Conservation (phyloP, 2,329 filamentous ascomycete genomes). For the Rhytidhysteron rufulum region DNA sequence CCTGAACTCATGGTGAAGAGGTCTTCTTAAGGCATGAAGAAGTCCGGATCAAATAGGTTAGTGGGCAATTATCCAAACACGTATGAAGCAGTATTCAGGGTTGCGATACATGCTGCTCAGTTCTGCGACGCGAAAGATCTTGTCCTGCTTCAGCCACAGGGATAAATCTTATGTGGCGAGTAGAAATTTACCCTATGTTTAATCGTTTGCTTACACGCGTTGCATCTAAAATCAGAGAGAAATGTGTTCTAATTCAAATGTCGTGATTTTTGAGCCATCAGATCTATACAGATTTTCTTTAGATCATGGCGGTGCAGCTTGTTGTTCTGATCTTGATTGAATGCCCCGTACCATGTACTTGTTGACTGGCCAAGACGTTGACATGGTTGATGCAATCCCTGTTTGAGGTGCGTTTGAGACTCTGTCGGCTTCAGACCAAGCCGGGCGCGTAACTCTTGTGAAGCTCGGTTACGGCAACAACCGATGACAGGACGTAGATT, state of each 20-base stretch:
- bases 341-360: too few relatives aligned
- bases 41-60: constrained; percentile 16
- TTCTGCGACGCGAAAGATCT: constrained; percentile 35
- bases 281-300: too few relatives aligned
- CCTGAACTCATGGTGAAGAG: constrained; percentile 30
- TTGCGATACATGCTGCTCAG: constrained; percentile 27
- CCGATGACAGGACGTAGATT: not conserved
- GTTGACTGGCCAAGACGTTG: constrained; percentile 14
- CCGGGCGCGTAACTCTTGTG: constrained; percentile 8
- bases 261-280: too few relatives aligned
- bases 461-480: not conserved
- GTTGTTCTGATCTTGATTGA: too few relatives aligned
- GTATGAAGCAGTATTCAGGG: constrained; percentile 22
- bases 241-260: too few relatives aligned
- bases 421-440: constrained; percentile 20
- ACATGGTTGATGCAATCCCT: constrained; percentile 26
- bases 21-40: constrained; percentile 37
- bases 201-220: too few relatives aligned
- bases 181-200: too few relatives aligned
- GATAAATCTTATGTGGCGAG: too few relatives aligned
- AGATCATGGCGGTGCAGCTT: too few relatives aligned
- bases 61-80: constrained; percentile 20
- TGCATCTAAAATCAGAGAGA: too few relatives aligned
- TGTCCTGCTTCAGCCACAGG: constrained; percentile 33
- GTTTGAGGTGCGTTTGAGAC: constrained; percentile 34